A percentile compares a stretch with the other conserved stretches of the same genome.
phyloP scores from a whole-genome alignment of 495 filamentous ascomycete genomes.

The Alectoria sarmentosa region DNA sequence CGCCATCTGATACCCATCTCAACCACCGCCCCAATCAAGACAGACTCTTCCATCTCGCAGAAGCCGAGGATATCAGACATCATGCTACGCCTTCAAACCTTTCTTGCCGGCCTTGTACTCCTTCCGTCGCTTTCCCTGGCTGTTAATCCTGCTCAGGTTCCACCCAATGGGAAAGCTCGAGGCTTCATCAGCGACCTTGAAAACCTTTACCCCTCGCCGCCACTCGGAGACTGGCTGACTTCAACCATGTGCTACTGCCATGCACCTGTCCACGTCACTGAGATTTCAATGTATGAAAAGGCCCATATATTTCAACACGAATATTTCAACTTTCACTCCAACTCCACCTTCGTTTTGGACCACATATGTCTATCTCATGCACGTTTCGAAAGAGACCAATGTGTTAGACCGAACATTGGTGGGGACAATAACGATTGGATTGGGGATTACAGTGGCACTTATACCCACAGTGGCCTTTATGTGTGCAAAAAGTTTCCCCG shows the following conservation, averaged over 20 bases:
- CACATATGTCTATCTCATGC: not conserved
- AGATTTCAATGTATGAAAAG: not conserved
- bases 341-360: not conserved
- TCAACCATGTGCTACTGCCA: not conserved
- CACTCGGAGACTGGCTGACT: constrained; percentile 5
- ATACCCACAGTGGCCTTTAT: too few species aligned
- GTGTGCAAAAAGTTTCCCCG: not conserved
- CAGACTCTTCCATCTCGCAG: too few species aligned
- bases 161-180: not conserved
- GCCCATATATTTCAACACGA: not conserved
- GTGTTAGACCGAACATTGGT: not conserved
- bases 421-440: not conserved
- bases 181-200: constrained; percentile 2
- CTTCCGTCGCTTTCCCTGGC: not conserved
- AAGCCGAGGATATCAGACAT: too few species aligned
- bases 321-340: constrained; percentile 6
- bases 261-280: not conserved
- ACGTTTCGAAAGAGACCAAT: not conserved
- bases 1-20: too few species aligned
- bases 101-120: not conserved
- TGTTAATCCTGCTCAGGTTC: not conserved
- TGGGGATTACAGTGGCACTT: too few species aligned
- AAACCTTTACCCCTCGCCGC: not conserved
- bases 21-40: too few species aligned
- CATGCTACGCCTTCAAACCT: not conserved